Evolutionary conservation across 1,139 yeast species (phyloP).

Genomic region (Saccharomyces hybrid): DNA sequence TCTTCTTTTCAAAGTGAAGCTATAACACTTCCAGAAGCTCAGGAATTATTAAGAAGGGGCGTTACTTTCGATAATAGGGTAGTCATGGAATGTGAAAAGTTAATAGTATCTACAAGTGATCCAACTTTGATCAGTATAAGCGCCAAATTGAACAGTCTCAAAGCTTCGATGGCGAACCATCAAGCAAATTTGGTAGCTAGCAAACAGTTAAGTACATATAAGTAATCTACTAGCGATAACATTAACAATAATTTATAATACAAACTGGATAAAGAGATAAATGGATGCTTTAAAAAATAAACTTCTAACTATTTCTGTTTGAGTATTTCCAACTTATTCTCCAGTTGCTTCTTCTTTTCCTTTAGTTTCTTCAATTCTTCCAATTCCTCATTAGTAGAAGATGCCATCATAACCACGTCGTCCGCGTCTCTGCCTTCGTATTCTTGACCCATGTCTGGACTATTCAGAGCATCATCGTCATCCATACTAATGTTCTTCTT

Average conservation of each 20-base stretch:
- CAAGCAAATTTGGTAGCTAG: constrained; percentile 26
- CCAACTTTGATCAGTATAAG: constrained; percentile 39
- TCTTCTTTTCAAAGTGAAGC: constrained; percentile 23
- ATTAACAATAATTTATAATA: constrained; percentile 9
- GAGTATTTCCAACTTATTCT: constrained; percentile 29
- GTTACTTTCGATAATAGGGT: constrained; percentile 35
- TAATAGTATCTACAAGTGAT: constrained; percentile 38
- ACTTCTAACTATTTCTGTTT: constrained; percentile 13
- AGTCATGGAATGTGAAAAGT: constrained; percentile 37
- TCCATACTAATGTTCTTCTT: constrained; percentile 13
- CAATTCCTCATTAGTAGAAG: constrained; percentile 33
- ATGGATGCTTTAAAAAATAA: constrained; percentile 1
- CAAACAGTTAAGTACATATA: constrained; percentile 7
- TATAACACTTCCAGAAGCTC: constrained; percentile 28
- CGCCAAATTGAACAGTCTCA: constrained; percentile 35
- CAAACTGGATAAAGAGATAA: constrained; percentile 1
- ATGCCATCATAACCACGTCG: constrained; percentile 26
- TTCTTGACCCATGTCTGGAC: background rate
- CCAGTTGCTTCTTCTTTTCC: constrained; percentile 33
- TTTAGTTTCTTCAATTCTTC: constrained; percentile 33
- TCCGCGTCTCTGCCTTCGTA: constrained; percentile 6
- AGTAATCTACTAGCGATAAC: background rate
- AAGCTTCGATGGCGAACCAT: constrained; percentile 31
- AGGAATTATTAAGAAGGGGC: constrained; percentile 32
- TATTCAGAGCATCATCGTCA: constrained; percentile 12